Base-by-base conservation (phyloP, 805 yeast genomes). In the Wickerhamiella spandovensis region DNA sequence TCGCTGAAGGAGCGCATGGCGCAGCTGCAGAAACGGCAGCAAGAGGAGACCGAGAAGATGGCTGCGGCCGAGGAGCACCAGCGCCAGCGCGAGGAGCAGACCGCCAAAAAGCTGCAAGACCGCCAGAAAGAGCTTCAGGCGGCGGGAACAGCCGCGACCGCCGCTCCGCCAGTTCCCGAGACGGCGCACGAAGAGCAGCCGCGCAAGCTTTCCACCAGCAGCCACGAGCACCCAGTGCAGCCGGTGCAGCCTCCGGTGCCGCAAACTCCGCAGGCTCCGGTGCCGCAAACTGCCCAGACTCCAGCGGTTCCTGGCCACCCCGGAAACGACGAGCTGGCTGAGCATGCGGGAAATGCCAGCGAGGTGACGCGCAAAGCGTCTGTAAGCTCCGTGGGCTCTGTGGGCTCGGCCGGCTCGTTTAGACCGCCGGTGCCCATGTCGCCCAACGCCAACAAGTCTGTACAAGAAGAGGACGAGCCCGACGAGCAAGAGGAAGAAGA, bases 1-100 rank as follows among this genome's bases (percentile, higher is more conserved):
- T 82, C 94, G 51, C 70, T 90, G 58, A 83, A 83, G 62, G 97
- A 92, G 58, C 75, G 97, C 56, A 87, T 90, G 62, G 86, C 87
- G 5, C 60, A 85, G 60, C 71, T 90, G 47, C 95, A 89, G 63
- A 77, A 85, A 60, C 79, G 81, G 52, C 95, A 86, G 61, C 77
- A 76, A 52, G 84, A 83, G 60, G 94, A 86, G 58, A 84, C 82
- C 20, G 90, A 82, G 53, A 70, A 78, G 51, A 60, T 58, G 2
- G 89, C 78, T 55, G 82, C 79, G 2, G 77, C 81, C 7, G 56
- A 73, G 60, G 60, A 59, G 23, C 54, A 54, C 13, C 51, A 54
- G 28, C 30, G 77, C 56, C 81, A 78, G 4, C 76, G 80, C 10
- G 51, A 72, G 59, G 54, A 28, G 12, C 32, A 28, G 15, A 15